A percentile compares a stretch with the other conserved stretches of the same genome.
Conservation (phyloP, 805 yeast genomes). For the Ogataea pilisensis region DNA sequence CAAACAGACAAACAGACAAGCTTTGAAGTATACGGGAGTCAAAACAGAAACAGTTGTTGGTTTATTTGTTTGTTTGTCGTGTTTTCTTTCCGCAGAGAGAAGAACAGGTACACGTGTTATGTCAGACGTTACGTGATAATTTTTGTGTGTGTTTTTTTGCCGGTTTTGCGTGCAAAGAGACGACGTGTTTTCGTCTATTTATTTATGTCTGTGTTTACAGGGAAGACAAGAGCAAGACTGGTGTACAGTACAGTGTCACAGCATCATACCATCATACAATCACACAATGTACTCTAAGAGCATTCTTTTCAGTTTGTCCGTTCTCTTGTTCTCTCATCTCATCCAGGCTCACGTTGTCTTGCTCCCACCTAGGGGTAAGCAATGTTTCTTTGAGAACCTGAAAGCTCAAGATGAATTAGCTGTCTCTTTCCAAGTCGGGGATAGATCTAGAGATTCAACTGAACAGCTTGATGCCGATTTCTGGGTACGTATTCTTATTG, state of each 20-base stretch:
- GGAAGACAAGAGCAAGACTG: too few relatives aligned
- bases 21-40: too few relatives aligned
- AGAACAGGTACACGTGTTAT: too few relatives aligned
- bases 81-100: too few relatives aligned
- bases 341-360: conserved; percentile 71
- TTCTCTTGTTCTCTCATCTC: conserved; percentile 13
- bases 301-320: conserved; percentile 7
- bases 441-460: conserved; percentile 69
- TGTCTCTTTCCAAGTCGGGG: conserved; percentile 89
- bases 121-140: too few relatives aligned
- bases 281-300: conserved; percentile 1
- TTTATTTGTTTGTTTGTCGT: too few relatives aligned
- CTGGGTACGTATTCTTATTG: conserved; percentile 34
- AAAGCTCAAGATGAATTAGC: conserved; percentile 82
- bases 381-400: conserved; percentile 83
- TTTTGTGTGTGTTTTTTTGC: neutral
- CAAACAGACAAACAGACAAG: neutral
- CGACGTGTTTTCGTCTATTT: neutral
- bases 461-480: conserved; percentile 69
- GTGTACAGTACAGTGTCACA: neutral
- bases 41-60: too few relatives aligned
- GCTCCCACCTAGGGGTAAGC: conserved; percentile 76
- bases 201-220: neutral
- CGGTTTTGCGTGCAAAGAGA: neutral
- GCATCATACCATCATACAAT: neutral